A percentile compares a stretch with the other conserved stretches of the same genome.
These are phyloP conservation scores for Beauveria australis DNA, from an alignment of 2,329 filamentous ascomycete genomes.

Conservation along the genomic window DNA sequence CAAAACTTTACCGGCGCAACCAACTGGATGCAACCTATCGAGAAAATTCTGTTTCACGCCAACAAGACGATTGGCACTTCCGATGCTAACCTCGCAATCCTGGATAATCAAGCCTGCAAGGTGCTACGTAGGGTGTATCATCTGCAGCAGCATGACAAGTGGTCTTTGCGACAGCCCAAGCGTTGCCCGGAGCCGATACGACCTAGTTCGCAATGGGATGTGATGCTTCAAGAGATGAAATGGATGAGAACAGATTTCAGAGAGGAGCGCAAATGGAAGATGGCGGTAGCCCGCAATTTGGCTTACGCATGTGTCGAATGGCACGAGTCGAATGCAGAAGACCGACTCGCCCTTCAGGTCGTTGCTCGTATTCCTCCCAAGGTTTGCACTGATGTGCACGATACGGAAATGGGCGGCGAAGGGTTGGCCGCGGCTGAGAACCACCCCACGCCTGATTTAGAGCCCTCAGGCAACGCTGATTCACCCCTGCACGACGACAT, in stretches of 20 bases:
- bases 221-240: conserved; percentile 82
- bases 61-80: conserved; percentile 85
- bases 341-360: conserved; percentile 62
- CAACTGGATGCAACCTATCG: conserved; percentile 54
- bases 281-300: conserved; percentile 67
- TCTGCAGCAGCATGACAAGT: conserved; percentile 82
- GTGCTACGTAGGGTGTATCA: conserved; percentile 83
- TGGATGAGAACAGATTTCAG: conserved; percentile 98
- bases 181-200: conserved; percentile 73
- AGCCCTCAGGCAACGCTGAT: conserved; percentile 56
- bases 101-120: conserved; percentile 80
- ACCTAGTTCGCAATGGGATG: conserved; percentile 73
- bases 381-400: conserved; percentile 19
- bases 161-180: conserved; percentile 85
- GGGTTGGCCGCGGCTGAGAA: conserved; percentile 27
- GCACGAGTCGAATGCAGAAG: conserved; percentile 55
- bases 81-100: conserved; percentile 73
- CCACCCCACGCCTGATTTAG: conserved; percentile 58
- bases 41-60: conserved; percentile 69
- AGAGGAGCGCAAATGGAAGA: conserved; percentile 92
- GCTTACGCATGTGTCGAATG: conserved; percentile 81
- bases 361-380: conserved; percentile 42
- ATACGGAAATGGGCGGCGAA: conserved; percentile 26
- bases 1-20: conserved; percentile 47
- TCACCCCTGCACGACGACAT: conserved; percentile 37